A percentile compares a stretch with the other conserved stretches of the same genome.
phyloP scores from a whole-genome alignment of 148 eudicot genomes.

The Persicaria maculosa region DNA sequence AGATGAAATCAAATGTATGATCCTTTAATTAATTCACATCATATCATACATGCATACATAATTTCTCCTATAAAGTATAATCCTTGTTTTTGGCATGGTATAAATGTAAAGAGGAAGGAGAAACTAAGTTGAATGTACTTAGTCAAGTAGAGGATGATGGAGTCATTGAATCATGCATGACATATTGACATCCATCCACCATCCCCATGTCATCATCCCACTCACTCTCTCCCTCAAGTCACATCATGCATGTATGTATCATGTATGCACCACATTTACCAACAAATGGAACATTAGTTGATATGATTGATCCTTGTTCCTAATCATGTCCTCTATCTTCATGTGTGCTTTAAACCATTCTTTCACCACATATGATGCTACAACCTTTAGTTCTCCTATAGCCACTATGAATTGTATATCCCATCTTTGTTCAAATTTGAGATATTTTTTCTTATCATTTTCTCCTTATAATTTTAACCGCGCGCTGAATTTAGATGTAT shows the following conservation, averaged over 20 bases:
- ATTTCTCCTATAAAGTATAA: not conserved
- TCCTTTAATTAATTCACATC: not conserved
- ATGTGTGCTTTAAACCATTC: not conserved
- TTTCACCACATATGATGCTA: not conserved
- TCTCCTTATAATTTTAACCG: too few relatives aligned
- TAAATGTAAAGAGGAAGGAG: not conserved
- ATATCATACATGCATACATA: not conserved
- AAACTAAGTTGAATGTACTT: not conserved
- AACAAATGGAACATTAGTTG: not conserved
- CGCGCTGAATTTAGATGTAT: too few relatives aligned
- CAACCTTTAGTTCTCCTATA: not conserved
- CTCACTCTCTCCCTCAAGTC: not conserved
- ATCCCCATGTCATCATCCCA: slow-evolving; percentile 9
- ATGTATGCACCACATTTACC: not conserved
- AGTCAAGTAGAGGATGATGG: slow-evolving; percentile 6
- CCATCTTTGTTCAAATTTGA: not conserved
- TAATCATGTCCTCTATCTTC: not conserved
- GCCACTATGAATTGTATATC: too few relatives aligned
- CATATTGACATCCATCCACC: not conserved
- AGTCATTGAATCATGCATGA: slow-evolving; percentile 4
- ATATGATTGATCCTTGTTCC: slow-evolving; percentile 3
- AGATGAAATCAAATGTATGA: not conserved
- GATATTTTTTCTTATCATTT: not conserved
- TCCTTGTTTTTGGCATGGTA: not conserved
- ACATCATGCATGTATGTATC: not conserved